Percentiles rank a stretch among this genome's conserved stretches.
These are phyloP conservation scores for Acorus gramineus DNA, from an alignment of 106 monocot genomes.

Conservation along the genomic window DNA sequence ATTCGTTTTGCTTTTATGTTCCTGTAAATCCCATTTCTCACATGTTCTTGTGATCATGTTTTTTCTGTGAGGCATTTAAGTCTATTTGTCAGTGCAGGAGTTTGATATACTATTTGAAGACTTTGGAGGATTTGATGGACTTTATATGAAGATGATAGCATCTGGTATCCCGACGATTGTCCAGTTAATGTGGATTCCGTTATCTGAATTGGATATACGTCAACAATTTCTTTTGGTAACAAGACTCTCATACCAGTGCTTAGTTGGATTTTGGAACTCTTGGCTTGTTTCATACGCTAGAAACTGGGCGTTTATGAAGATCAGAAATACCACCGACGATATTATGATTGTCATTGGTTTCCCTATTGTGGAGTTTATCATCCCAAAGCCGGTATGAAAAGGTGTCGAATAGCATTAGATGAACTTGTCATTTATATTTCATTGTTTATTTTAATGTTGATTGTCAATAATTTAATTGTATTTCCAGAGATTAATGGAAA, in stretches of 20 bases:
- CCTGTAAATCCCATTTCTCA: neutral
- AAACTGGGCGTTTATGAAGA: conserved; percentile 19
- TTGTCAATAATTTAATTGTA: too few species aligned
- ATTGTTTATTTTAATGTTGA: neutral
- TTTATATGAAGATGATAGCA: conserved; percentile 68
- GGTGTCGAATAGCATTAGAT: neutral
- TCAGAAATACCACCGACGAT: conserved; percentile 72
- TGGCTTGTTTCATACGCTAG: conserved; percentile 29
- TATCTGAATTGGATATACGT: conserved; percentile 53
- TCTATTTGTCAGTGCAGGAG: conserved; percentile 25
- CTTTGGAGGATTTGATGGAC: conserved; percentile 81
- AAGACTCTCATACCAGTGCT: conserved; percentile 27
- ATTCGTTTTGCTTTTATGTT: neutral
- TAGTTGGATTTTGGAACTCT: conserved; percentile 56
- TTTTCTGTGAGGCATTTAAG: neutral
- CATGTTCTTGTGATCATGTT: neutral
- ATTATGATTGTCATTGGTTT: conserved; percentile 49
- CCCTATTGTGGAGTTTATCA: conserved; percentile 57
- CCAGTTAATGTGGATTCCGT: conserved; percentile 89
- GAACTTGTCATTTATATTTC: neutral
- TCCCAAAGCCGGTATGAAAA: conserved; percentile 52
- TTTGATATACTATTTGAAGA: conserved; percentile 83
- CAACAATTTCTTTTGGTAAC: conserved; percentile 48
- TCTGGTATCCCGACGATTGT: conserved; percentile 77
- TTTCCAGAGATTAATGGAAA: too few species aligned